Evolutionary conservation across 2,329 filamentous ascomycete genomes (phyloP).

Genomic region (Colletotrichum shisoi): DNA sequence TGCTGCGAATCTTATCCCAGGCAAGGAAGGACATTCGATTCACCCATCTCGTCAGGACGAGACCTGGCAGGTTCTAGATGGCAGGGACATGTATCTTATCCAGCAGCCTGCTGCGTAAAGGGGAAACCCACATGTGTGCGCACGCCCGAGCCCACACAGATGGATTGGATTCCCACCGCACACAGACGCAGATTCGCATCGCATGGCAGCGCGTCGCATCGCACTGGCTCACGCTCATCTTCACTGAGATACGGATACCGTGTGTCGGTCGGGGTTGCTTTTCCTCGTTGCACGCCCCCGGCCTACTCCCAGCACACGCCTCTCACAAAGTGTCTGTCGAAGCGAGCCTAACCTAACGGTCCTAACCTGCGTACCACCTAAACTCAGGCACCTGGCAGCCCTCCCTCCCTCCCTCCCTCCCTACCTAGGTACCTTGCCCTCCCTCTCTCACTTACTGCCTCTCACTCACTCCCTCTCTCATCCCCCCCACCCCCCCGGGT

Average conservation of each 20-base stretch:
- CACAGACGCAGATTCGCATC: constrained; percentile 10
- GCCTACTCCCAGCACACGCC: constrained; percentile 11
- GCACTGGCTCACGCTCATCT: constrained; percentile 41
- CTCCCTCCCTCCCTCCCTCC: neutral
- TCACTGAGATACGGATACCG: constrained; percentile 25
- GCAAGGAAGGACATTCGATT: neutral
- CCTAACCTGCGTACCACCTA: neutral
- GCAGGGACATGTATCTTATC: neutral
- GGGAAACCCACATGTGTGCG: neutral
- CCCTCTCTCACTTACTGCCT: too few relatives aligned
- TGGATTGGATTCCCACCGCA: constrained; percentile 3
- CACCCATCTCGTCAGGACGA: neutral
- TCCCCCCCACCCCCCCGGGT: neutral
- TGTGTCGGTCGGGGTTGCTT: neutral
- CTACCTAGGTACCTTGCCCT: neutral
- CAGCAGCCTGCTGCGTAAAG: neutral
- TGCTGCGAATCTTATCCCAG: too few relatives aligned
- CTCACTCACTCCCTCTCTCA: neutral
- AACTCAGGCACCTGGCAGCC: constrained; percentile 17
- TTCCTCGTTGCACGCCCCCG: constrained; percentile 7
- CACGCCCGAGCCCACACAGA: constrained; percentile 1
- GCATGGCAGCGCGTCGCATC: constrained; percentile 21
- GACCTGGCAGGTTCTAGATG: too few relatives aligned
- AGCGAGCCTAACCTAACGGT: constrained; percentile 22
- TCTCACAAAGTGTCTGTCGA: constrained; percentile 13